Evolutionary conservation across 306 rosid species (phyloP).

Genomic region (Cicer cuneatum): DNA sequence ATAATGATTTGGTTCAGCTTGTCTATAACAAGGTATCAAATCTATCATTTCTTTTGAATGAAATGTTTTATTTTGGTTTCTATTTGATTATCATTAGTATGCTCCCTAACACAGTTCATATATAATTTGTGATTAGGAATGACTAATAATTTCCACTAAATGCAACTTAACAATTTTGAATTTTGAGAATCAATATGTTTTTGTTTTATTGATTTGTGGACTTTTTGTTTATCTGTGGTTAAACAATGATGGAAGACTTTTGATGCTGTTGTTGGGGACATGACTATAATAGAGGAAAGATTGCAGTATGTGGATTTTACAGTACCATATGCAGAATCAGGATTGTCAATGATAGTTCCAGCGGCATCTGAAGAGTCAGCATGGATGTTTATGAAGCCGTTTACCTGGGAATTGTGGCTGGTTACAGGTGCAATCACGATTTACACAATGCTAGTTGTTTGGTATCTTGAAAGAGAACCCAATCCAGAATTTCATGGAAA

Average conservation of each 20-base stretch:
- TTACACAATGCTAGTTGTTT: slow-evolving; percentile 65
- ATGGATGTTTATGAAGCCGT: slow-evolving; percentile 75
- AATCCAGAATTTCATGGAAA: slow-evolving; percentile 66
- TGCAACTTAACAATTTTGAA: slow-evolving; percentile 11
- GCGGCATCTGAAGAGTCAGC: slow-evolving; percentile 45
- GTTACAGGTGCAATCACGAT: slow-evolving; percentile 45
- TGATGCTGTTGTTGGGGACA: slow-evolving; percentile 72
- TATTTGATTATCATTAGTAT: not conserved
- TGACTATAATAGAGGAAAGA: slow-evolving; percentile 63
- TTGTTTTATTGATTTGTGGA: not conserved
- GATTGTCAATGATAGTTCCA: slow-evolving; percentile 67
- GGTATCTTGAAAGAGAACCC: slow-evolving; percentile 62
- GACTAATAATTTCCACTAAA: not conserved
- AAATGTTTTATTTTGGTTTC: slow-evolving; percentile 7
- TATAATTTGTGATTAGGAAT: not conserved
- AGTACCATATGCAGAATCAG: slow-evolving; percentile 76
- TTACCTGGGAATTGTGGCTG: slow-evolving; percentile 67
- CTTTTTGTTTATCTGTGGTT: slow-evolving; percentile 35
- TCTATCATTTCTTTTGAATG: slow-evolving; percentile 9
- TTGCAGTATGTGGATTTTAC: slow-evolving; percentile 65
- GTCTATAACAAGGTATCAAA: slow-evolving; percentile 61
- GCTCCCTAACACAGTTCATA: not conserved
- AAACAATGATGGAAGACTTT: slow-evolving; percentile 51
- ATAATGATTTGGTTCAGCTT: slow-evolving; percentile 55
- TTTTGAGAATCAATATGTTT: not conserved